Percentiles rank a stretch among this genome's conserved stretches.
Conservation (phyloP, 2,329 filamentous ascomycete species). For the Hymenoscyphus infarciens region DNA sequence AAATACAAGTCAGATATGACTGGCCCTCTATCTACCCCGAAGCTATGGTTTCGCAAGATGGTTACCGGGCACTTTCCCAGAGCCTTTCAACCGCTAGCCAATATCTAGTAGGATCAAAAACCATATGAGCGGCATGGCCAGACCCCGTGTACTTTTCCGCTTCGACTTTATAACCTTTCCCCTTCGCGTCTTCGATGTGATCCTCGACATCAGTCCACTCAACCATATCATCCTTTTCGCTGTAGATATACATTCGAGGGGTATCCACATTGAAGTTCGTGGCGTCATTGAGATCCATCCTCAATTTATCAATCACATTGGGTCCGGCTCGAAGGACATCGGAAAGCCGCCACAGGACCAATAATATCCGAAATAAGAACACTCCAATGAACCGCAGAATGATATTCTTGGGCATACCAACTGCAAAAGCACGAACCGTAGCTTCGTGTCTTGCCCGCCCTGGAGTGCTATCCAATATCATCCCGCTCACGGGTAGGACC, state of each 20-base stretch:
- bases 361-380: constrained; percentile 15
- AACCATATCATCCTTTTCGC: constrained; percentile 29
- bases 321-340: constrained; percentile 12
- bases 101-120: constrained; percentile 24
- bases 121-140: constrained; percentile 27
- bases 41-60: not conserved
- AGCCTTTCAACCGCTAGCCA: constrained; percentile 26
- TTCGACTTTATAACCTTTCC: constrained; percentile 20
- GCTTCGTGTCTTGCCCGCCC: constrained; percentile 32
- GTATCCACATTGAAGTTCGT: constrained; percentile 18
- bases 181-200: constrained; percentile 27
- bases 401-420: constrained; percentile 28
- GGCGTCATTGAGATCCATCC: constrained; percentile 26
- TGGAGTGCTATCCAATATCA: constrained; percentile 45
- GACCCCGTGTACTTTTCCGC: constrained; percentile 24
- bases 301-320: constrained; percentile 18
- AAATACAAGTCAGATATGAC: too few relatives aligned
- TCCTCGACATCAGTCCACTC: constrained; percentile 28
- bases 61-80: constrained; percentile 18
- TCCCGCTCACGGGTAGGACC: constrained; percentile 38
- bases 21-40: too few relatives aligned
- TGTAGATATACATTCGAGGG: constrained; percentile 30
- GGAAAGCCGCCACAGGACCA: constrained; percentile 8
- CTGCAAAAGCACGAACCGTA: constrained; percentile 24
- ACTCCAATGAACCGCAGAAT: constrained; percentile 17